Percentiles rank a stretch among this genome's conserved stretches.
phyloP scores from a whole-genome alignment of 306 rosid genomes.

The Bauhinia variegata region DNA sequence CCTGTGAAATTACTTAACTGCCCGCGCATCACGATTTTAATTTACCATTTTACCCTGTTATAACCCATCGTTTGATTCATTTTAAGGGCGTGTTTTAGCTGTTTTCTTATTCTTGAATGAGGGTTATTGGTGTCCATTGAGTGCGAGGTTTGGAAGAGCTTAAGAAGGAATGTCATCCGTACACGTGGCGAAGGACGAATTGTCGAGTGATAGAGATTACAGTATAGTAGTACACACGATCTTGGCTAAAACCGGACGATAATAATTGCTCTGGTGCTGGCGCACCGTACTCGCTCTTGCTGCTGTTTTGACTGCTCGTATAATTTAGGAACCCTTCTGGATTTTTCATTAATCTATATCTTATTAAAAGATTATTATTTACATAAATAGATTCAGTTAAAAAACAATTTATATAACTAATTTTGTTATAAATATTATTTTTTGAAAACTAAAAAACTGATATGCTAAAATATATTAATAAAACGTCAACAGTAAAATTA shows the following conservation, averaged over 20 bases:
- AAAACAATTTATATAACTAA: too few species aligned
- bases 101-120: too few species aligned
- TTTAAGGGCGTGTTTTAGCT: too few species aligned
- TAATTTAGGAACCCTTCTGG: background rate
- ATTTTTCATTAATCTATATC: too few species aligned
- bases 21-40: slow-evolving; percentile 22
- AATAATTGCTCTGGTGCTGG: slow-evolving; percentile 42
- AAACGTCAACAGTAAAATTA: too few species aligned
- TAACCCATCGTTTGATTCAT: background rate
- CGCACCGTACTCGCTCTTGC: slow-evolving; percentile 39
- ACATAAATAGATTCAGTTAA: too few species aligned
- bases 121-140: background rate
- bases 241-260: slow-evolving; percentile 24
- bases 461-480: too few species aligned
- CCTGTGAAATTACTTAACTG: background rate
- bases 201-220: background rate
- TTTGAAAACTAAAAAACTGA: too few species aligned
- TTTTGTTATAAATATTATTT: too few species aligned
- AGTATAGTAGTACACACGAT: slow-evolving; percentile 5
- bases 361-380: too few species aligned
- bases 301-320: slow-evolving; percentile 35
- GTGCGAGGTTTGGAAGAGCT: background rate
- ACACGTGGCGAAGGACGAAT: slow-evolving; percentile 39
- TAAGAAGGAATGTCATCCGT: slow-evolving; percentile 21
- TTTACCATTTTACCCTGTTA: background rate